Evolutionary conservation across 768 basidiomycete genomes (phyloP).

Genomic region (Daedaleopsis nitida): DNA sequence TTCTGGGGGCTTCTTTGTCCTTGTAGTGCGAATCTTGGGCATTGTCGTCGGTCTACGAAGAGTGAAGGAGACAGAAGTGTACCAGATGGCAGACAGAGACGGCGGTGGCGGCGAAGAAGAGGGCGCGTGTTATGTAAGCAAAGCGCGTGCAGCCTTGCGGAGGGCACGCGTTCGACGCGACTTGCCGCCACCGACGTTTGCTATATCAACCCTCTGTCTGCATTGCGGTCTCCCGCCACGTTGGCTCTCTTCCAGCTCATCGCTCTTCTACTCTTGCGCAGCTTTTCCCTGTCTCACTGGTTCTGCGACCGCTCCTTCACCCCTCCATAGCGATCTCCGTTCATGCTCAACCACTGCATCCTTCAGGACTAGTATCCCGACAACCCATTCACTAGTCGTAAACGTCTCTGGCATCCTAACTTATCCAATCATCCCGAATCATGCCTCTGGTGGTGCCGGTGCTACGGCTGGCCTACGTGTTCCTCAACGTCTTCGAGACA

Average conservation of each 20-base stretch:
- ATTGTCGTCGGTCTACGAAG: conserved; percentile 43
- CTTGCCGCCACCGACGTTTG: conserved; percentile 17
- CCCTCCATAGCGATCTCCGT: not conserved
- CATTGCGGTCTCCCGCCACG: conserved; percentile 1
- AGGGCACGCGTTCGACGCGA: conserved; percentile 23
- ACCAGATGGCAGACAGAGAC: not conserved
- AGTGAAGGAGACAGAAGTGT: conserved; percentile 7
- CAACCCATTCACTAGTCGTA: not conserved
- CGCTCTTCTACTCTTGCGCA: not conserved
- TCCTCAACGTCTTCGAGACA: conserved; percentile 80
- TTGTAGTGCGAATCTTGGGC: conserved; percentile 92
- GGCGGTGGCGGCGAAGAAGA: conserved; percentile 4
- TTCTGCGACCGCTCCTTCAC: not conserved
- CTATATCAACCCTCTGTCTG: conserved; percentile 15
- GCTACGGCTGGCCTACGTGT: conserved; percentile 70
- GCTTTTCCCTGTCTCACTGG: not conserved
- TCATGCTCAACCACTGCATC: not conserved
- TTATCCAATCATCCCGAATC: not conserved
- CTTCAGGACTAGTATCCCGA: not conserved
- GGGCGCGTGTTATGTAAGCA: conserved; percentile 23
- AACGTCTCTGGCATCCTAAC: not conserved
- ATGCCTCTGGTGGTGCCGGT: conserved; percentile 73
- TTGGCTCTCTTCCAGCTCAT: conserved; percentile 5
- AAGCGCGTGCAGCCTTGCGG: conserved; percentile 19
- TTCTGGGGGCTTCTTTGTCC: conserved; percentile 94